Conservation (phyloP, 2,329 filamentous ascomycete species). For the Hypomyces perniciosus region DNA sequence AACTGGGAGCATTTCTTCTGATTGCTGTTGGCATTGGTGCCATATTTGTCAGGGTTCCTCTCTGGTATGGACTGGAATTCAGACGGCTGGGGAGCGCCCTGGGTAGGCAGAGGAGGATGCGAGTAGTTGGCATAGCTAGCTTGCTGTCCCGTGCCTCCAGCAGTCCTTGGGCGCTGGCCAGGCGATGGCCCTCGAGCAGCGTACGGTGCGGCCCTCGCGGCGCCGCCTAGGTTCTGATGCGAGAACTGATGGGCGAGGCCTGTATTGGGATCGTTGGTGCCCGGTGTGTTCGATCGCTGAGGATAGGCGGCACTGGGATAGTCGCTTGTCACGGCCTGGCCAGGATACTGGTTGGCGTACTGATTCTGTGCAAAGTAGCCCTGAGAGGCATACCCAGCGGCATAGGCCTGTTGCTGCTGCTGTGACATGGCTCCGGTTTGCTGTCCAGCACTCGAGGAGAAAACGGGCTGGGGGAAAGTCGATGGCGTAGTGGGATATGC, state of each 20-base stretch:
- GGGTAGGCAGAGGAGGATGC: slow-evolving; percentile 59
- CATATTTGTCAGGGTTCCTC: slow-evolving; percentile 77
- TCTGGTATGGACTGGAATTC: slow-evolving; percentile 77
- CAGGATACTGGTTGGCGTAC: slow-evolving; percentile 41
- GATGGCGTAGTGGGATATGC: slow-evolving; percentile 85
- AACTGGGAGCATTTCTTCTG: slow-evolving; percentile 64
- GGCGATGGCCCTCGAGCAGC: slow-evolving; percentile 62
- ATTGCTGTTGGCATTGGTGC: slow-evolving; percentile 58
- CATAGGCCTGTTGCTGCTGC: slow-evolving; percentile 41
- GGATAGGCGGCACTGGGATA: slow-evolving; percentile 43
- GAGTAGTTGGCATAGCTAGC: slow-evolving; percentile 60
- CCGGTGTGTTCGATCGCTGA: slow-evolving; percentile 51
- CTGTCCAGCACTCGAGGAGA: slow-evolving; percentile 33
- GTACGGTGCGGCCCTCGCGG: slow-evolving; percentile 64
- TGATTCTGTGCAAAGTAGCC: slow-evolving; percentile 59
- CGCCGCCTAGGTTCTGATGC: slow-evolving; percentile 84
- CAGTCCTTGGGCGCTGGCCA: slow-evolving; percentile 74
- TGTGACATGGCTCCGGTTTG: slow-evolving; percentile 34
- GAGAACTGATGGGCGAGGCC: slow-evolving; percentile 94
- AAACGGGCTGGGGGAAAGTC: slow-evolving; percentile 89
- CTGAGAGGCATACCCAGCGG: slow-evolving; percentile 38
- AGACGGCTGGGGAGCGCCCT: slow-evolving; percentile 53
- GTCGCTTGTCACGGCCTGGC: slow-evolving; percentile 38
- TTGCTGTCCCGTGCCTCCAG: slow-evolving; percentile 61
- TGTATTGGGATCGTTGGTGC: slow-evolving; percentile 76